Evolutionary conservation across 345 rosid species (phyloP).

Genomic region (Salix suchowensis): DNA sequence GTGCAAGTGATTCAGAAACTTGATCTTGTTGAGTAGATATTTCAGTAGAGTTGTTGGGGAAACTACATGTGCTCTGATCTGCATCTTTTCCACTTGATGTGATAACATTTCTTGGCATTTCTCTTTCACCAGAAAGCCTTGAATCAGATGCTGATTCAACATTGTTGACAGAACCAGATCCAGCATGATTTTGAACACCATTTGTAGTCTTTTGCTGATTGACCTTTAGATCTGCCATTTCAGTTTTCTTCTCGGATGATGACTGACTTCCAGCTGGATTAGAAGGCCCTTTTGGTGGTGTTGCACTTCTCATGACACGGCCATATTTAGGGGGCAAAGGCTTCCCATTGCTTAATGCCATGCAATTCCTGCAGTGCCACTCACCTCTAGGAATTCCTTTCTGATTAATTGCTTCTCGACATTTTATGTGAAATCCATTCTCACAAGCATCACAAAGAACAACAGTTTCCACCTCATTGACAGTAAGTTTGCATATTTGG

Average conservation of each 20-base stretch:
- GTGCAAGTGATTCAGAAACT: constrained; percentile 20
- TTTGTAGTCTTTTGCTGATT: constrained; percentile 44
- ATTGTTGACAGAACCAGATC: constrained; percentile 23
- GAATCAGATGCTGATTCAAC: constrained; percentile 28
- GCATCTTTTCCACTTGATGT: constrained; percentile 17
- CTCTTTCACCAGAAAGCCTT: constrained; percentile 24
- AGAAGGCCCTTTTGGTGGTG: constrained; percentile 47
- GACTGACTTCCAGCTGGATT: constrained; percentile 41
- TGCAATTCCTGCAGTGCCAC: constrained; percentile 88
- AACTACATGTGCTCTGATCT: constrained; percentile 22
- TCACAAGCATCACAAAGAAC: constrained; percentile 90
- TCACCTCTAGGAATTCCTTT: constrained; percentile 74
- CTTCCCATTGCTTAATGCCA: constrained; percentile 63
- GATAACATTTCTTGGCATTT: constrained; percentile 18
- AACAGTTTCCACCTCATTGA: constrained; percentile 73
- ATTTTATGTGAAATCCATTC: constrained; percentile 83
- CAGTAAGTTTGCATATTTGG: constrained; percentile 56
- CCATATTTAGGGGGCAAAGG: constrained; percentile 90
- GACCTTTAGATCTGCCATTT: constrained; percentile 32
- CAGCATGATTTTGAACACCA: constrained; percentile 28
- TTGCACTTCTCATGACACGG: constrained; percentile 64
- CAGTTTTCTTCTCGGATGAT: constrained; percentile 53
- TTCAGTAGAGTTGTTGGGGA: constrained; percentile 22
- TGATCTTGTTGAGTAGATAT: constrained; percentile 22
- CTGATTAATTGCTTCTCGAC: constrained; percentile 57